phyloP scores from a whole-genome alignment of 768 basidiomycete species.

The Termitomyces sp. region DNA sequence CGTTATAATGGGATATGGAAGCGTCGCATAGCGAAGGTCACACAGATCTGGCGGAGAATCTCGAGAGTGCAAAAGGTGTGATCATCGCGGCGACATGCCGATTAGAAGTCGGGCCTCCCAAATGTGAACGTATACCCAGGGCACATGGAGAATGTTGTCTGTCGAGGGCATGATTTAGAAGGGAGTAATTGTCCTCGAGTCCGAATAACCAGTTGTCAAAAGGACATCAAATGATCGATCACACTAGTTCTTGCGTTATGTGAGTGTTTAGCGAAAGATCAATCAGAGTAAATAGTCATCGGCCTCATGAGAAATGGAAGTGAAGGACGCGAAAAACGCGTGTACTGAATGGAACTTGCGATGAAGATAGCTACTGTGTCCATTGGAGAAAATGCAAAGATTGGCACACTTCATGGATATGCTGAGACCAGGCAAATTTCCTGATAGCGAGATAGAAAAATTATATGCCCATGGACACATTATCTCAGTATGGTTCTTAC shows the following conservation, averaged over 20 bases:
- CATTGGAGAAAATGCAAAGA: not conserved
- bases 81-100: slow-evolving; percentile 5
- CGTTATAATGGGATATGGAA: not conserved
- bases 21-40: not conserved
- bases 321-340: not conserved
- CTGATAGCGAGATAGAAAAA: not conserved
- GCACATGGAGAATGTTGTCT: not conserved
- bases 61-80: not conserved
- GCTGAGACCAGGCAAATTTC: not conserved
- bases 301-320: not conserved
- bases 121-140: not conserved
- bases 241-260: not conserved
- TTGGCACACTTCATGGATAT: not conserved
- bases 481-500: not conserved
- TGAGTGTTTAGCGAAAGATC: not conserved
- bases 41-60: not conserved
- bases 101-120: slow-evolving; percentile 10
- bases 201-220: slow-evolving; percentile 8
- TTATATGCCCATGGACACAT: not conserved
- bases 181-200: not conserved
- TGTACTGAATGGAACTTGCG: not conserved
- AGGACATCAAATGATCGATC: slow-evolving; percentile 8
- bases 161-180: not conserved
- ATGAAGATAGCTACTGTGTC: not conserved
- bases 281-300: slow-evolving; percentile 1